These are phyloP conservation scores for Dictyostelium citrinum DNA, from an alignment of 78 protist species.

Conservation along the genomic window DNA sequence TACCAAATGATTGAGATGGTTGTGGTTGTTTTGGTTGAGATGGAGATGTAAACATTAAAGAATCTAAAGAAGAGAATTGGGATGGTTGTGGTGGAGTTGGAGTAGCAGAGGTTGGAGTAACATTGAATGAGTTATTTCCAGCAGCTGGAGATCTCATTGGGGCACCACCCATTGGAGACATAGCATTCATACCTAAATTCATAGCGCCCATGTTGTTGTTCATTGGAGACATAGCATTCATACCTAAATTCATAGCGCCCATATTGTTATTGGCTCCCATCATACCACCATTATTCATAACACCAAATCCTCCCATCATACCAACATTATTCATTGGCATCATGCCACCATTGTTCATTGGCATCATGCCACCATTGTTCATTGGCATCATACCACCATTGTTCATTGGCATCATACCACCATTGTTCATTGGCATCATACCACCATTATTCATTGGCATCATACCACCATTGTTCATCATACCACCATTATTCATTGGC, in stretches of 20 bases:
- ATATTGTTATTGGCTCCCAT: neutral
- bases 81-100: slow-evolving; percentile 1
- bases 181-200: slow-evolving; percentile 20
- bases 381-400: neutral
- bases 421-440: neutral
- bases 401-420: neutral
- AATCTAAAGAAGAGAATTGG: slow-evolving; percentile 58
- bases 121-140: neutral
- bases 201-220: neutral
- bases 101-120: neutral
- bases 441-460: neutral
- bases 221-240: neutral
- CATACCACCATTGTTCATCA: neutral
- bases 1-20: neutral
- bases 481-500: neutral
- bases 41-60: slow-evolving; percentile 47
- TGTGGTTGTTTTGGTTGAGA: slow-evolving; percentile 1
- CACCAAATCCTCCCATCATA: neutral
- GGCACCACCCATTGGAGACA: slow-evolving; percentile 29
- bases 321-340: neutral
- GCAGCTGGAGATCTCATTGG: neutral
- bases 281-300: neutral
- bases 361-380: neutral
- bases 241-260: neutral
- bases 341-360: neutral